Evolutionary conservation across 257 asterid genomes (phyloP).

Genomic region (Craterostigma plantagineum): DNA sequence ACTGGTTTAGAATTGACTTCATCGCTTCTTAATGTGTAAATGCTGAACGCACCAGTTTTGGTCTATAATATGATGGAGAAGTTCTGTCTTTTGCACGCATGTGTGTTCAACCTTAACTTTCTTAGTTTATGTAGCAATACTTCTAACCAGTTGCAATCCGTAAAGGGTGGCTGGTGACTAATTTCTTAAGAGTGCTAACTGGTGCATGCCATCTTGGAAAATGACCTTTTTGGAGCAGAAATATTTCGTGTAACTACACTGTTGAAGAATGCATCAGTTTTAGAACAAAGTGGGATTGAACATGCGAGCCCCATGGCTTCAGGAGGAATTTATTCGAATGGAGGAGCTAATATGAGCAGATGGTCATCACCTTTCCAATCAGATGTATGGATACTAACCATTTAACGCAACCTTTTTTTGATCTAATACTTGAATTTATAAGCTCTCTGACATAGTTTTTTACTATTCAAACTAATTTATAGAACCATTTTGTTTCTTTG

Average conservation of each 20-base stretch:
- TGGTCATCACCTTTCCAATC: conserved; percentile 97
- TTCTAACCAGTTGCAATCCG: conserved; percentile 57
- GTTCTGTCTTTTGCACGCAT: background rate
- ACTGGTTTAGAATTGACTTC: no score
- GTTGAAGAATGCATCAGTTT: conserved; percentile 98
- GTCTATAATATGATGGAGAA: no score
- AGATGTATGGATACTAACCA: conserved; percentile 99
- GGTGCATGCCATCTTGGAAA: conserved; percentile 96
- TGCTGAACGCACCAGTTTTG: no score
- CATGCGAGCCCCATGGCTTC: conserved; percentile 99
- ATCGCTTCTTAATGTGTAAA: no score
- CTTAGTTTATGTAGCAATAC: conserved; percentile 11
- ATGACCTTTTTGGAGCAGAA: conserved; percentile 99
- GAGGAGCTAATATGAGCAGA: conserved; percentile 99
- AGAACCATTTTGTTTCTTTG: background rate
- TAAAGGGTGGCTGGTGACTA: conserved; percentile 67
- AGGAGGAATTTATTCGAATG: conserved; percentile 91
- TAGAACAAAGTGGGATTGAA: conserved; percentile 99
- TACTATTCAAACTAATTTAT: conserved; percentile 20
- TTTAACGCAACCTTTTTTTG: conserved; percentile 75
- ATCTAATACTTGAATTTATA: conserved; percentile 34
- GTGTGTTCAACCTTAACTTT: conserved; percentile 12
- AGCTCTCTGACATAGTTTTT: conserved; percentile 19
- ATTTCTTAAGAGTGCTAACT: conserved; percentile 81
- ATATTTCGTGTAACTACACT: conserved; percentile 96